Conservation (phyloP, 805 yeast species). For the Suhomyces emberorum region DNA sequence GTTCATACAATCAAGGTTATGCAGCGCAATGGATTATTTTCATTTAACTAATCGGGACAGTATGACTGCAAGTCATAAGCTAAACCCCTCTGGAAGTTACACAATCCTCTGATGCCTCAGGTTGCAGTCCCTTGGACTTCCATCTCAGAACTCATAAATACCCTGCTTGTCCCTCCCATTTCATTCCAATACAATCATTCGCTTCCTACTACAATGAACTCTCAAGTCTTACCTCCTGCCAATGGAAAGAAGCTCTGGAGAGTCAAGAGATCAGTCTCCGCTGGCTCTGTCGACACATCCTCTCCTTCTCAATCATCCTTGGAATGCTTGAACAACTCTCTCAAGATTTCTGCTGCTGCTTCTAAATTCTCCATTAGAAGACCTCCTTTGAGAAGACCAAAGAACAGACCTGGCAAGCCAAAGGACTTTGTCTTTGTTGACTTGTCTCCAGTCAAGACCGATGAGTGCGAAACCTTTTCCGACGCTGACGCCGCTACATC, state of each 20-base stretch:
- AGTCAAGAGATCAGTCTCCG: slow-evolving; percentile 27
- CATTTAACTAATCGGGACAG: slow-evolving; percentile 4
- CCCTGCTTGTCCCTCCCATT: no score
- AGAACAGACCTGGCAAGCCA: slow-evolving; percentile 43
- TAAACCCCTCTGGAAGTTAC: not conserved
- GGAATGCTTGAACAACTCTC: slow-evolving; percentile 43
- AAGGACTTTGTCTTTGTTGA: slow-evolving; percentile 46
- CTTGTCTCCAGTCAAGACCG: slow-evolving; percentile 35
- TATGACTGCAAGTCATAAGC: not conserved
- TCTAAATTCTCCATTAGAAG: slow-evolving; percentile 31
- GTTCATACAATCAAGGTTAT: not conserved
- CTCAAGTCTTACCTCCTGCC: slow-evolving; percentile 34
- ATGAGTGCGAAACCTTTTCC: slow-evolving; percentile 6
- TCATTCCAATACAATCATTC: no score
- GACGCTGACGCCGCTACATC: slow-evolving; percentile 5
- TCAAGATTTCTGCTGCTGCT: slow-evolving; percentile 40
- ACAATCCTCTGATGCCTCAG: not conserved
- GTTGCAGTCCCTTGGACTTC: no score
- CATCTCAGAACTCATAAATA: no score
- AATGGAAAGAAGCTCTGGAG: slow-evolving; percentile 46
- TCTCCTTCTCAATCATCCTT: slow-evolving; percentile 19
- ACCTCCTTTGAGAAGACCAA: slow-evolving; percentile 43
- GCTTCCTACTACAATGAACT: not conserved
- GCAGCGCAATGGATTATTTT: slow-evolving; percentile 2
- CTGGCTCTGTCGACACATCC: slow-evolving; percentile 11